phyloP scores from a whole-genome alignment of 805 yeast genomes.

The Wickerhamiella nectarea region DNA sequence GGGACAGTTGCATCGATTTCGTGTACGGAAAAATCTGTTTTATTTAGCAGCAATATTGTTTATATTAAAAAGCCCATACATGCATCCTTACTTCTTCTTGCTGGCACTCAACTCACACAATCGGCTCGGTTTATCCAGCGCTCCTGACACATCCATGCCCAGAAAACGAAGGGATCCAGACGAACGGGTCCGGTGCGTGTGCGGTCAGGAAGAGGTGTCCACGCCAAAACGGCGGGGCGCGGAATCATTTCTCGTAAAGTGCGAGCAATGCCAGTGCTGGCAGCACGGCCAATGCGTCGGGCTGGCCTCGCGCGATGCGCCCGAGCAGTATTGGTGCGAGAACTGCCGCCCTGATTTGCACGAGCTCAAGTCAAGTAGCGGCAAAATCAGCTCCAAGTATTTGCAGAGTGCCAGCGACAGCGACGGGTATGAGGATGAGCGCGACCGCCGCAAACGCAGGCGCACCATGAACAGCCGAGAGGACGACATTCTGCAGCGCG shows the following conservation, averaged over 20 bases:
- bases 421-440: conserved; percentile 6
- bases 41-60: no score
- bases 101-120: no score
- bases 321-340: conserved; percentile 94
- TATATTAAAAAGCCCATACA: background rate
- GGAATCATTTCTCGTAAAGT: conserved; percentile 89
- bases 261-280: conserved; percentile 92
- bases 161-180: conserved; percentile 14
- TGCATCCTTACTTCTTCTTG: no score
- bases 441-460: conserved; percentile 14
- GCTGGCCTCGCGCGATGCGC: conserved; percentile 58
- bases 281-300: conserved; percentile 97
- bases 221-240: conserved; percentile 35
- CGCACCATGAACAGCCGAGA: conserved; percentile 25
- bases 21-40: no score
- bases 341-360: conserved; percentile 78
- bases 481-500: conserved; percentile 30
- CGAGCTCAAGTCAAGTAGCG: conserved; percentile 29
- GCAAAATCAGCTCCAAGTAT: conserved; percentile 38
- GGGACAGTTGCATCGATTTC: background rate
- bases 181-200: conserved; percentile 37
- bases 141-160: conserved; percentile 5
- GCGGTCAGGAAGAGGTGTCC: conserved; percentile 37
- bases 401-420: background rate
- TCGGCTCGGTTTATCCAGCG: background rate